Conservation (phyloP, 2,329 filamentous ascomycete species). For the Graphiopsis chlorocephala region DNA sequence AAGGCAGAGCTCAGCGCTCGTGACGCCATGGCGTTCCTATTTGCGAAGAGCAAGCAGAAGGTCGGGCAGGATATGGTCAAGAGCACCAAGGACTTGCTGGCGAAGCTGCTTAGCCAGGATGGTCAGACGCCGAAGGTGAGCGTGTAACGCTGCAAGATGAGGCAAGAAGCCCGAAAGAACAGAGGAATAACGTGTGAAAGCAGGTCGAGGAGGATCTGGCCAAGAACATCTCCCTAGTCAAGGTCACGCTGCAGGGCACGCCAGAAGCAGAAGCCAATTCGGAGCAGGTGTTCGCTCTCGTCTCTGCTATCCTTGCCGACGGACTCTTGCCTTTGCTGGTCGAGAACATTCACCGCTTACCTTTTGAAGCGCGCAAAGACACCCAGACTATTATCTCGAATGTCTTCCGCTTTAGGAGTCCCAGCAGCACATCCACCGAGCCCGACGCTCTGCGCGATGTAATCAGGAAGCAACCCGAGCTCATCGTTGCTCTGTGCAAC, state of each 20-base stretch:
- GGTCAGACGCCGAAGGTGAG: constrained; percentile 52
- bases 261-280: constrained; percentile 84
- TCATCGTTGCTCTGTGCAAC: constrained; percentile 82
- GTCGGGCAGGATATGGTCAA: constrained; percentile 60
- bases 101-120: constrained; percentile 56
- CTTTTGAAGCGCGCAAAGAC: constrained; percentile 95
- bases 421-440: constrained; percentile 63
- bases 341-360: constrained; percentile 75
- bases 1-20: constrained; percentile 8
- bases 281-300: constrained; percentile 82
- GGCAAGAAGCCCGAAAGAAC: background rate
- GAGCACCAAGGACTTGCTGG: constrained; percentile 62
- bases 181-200: background rate
- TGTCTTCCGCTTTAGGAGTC: constrained; percentile 83
- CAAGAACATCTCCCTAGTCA: constrained; percentile 85
- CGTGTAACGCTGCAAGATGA: constrained; percentile 15
- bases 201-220: constrained; percentile 83
- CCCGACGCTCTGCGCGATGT: constrained; percentile 86
- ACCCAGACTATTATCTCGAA: constrained; percentile 94
- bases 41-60: constrained; percentile 61
- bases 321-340: constrained; percentile 84
- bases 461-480: constrained; percentile 78
- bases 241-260: constrained; percentile 87
- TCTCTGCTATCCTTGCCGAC: constrained; percentile 81
- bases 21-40: constrained; percentile 65